Evolutionary conservation across 768 basidiomycete species (phyloP).

Genomic region (Tylopilus subfusipes): DNA sequence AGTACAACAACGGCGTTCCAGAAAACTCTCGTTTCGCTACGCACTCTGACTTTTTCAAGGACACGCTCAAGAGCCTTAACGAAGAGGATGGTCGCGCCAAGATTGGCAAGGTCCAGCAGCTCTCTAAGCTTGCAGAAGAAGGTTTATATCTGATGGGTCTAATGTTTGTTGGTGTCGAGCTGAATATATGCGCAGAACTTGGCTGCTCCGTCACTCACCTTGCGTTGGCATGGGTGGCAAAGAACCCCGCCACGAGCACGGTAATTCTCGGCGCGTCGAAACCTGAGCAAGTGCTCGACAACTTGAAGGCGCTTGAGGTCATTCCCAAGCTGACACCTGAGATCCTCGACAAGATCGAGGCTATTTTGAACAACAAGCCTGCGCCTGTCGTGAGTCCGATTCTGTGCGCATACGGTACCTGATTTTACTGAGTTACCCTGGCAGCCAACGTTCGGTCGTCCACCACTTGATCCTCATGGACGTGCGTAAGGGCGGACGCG

Average conservation of each 20-base stretch:
- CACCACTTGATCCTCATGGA: conserved; percentile 28
- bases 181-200: conserved; percentile 33
- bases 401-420: background rate
- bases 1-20: conserved; percentile 53
- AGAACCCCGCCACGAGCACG: conserved; percentile 46
- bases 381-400: conserved; percentile 24
- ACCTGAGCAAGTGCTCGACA: conserved; percentile 46
- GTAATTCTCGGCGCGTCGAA: conserved; percentile 49
- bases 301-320: conserved; percentile 50
- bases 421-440: conserved; percentile 5
- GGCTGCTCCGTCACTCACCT: conserved; percentile 46
- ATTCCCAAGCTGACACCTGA: conserved; percentile 53
- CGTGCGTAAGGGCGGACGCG: conserved; percentile 11
- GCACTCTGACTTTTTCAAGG: conserved; percentile 45
- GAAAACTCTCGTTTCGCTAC: conserved; percentile 48
- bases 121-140: conserved; percentile 43
- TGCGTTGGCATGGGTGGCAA: conserved; percentile 54
- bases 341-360: conserved; percentile 48
- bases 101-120: conserved; percentile 46
- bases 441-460: conserved; percentile 28
- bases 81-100: conserved; percentile 41
- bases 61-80: conserved; percentile 41
- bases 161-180: background rate
- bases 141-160: conserved; percentile 10
- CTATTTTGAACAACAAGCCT: conserved; percentile 44